These are phyloP conservation scores for Neospermospora avenae DNA, from an alignment of 2,329 filamentous ascomycete genomes.

Conservation along the genomic window DNA sequence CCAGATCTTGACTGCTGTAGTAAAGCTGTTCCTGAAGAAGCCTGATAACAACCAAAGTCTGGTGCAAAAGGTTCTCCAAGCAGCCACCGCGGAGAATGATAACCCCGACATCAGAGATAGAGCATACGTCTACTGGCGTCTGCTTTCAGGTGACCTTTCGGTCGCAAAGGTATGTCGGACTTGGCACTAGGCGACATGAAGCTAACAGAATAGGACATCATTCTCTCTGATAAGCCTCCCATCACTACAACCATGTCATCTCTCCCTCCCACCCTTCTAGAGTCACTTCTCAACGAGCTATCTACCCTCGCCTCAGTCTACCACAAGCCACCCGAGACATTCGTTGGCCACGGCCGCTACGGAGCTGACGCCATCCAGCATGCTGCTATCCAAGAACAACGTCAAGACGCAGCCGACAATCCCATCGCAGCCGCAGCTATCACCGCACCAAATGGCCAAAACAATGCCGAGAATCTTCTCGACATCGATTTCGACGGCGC, in stretches of 20 bases:
- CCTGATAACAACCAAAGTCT: constrained; percentile 86
- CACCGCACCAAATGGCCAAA: constrained; percentile 64
- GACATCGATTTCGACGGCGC: constrained; percentile 96
- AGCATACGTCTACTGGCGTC: constrained; percentile 97
- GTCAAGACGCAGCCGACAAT: constrained; percentile 88
- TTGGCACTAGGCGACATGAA: background rate
- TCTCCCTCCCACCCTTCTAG: constrained; percentile 76
- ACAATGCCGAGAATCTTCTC: constrained; percentile 88
- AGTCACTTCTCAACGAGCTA: constrained; percentile 85
- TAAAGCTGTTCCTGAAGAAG: constrained; percentile 97
- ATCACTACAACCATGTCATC: constrained; percentile 94
- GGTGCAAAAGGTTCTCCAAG: constrained; percentile 91
- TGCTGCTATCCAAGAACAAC: constrained; percentile 94
- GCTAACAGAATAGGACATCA: constrained; percentile 60
- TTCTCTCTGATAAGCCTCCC: constrained; percentile 89
- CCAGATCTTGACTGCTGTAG: constrained; percentile 93
- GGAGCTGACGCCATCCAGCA: constrained; percentile 93
- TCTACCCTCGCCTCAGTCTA: constrained; percentile 96
- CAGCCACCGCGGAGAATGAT: constrained; percentile 90
- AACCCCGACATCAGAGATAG: constrained; percentile 97
- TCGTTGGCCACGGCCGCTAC: constrained; percentile 90
- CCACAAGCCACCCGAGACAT: constrained; percentile 97
- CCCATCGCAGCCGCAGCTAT: constrained; percentile 84
- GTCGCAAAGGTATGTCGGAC: constrained; percentile 68
- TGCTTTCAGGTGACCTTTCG: constrained; percentile 87